A percentile compares a stretch with the other conserved stretches of the same genome.
phyloP scores from a whole-genome alignment of 2,329 filamentous ascomycete species.

The Colletotrichum euphorbiae region DNA sequence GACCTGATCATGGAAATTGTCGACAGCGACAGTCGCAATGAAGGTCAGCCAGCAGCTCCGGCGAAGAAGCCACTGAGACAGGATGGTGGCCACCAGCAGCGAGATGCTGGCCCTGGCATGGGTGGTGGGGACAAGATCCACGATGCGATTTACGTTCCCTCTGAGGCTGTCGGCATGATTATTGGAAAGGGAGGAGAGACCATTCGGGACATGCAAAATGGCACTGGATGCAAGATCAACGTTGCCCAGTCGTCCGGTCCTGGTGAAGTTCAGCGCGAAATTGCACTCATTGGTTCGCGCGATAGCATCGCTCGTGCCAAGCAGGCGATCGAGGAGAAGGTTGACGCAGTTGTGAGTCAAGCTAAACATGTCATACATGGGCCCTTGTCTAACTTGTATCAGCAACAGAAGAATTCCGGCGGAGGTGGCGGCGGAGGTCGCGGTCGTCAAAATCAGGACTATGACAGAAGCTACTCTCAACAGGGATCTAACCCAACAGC shows the following conservation, averaged over 20 bases:
- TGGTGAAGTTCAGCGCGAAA: constrained; percentile 84
- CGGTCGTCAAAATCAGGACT: constrained; percentile 62
- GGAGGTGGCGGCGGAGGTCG: constrained; percentile 58
- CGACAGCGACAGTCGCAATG: constrained; percentile 83
- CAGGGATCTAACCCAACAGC: constrained; percentile 52
- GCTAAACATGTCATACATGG: neutral
- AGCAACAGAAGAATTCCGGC: constrained; percentile 67
- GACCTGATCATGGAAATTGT: constrained; percentile 94
- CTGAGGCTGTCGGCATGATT: constrained; percentile 95
- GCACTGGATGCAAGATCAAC: constrained; percentile 93
- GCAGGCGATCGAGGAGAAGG: constrained; percentile 88
- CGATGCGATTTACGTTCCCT: constrained; percentile 86
- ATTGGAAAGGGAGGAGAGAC: constrained; percentile 95
- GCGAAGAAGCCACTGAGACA: constrained; percentile 48
- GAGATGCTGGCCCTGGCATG: constrained; percentile 47
- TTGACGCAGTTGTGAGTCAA: constrained; percentile 82
- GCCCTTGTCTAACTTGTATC: constrained; percentile 46
- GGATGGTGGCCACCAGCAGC: constrained; percentile 46
- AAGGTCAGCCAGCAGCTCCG: constrained; percentile 49
- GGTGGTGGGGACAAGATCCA: constrained; percentile 75
- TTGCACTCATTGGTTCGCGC: constrained; percentile 82
- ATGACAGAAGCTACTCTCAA: constrained; percentile 65
- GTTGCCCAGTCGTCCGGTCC: constrained; percentile 84
- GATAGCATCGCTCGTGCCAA: constrained; percentile 86
- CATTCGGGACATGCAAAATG: constrained; percentile 92